Base-by-base conservation (phyloP, 192 early-diverging fungal species). In the Chytriomyces sp. region DNA sequence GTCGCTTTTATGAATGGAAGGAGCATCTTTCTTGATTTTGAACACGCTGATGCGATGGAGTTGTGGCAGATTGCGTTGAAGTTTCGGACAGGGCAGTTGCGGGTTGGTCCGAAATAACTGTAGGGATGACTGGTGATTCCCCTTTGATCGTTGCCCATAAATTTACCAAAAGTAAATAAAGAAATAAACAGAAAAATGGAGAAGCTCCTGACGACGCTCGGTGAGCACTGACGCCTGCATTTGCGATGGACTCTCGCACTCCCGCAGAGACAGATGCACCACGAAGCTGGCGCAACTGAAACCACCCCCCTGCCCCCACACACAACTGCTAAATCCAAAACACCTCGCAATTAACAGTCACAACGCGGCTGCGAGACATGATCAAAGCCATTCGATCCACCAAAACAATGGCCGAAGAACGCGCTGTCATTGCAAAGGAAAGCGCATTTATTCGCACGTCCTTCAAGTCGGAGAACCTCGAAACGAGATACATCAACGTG, bases 331-430 rank as follows among this genome's bases (percentile, higher is more conserved):
- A 35, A 35, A 20, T 57, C 2, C 13, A 57, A 57, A 57, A 13
- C 53, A 57, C 53, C 53, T 57, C 53, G 13, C 53, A 20, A 57
- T 57, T 2, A 35, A 8, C 63, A 64, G 73, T 79, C 74, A 76
- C 50, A 20, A 79, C 80, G 65, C 84, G 84, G 61, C 79, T 89
- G 16, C 90, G 90, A 86, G 97, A 98, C 85, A 92, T 99, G 80
- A 99, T 99, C 89, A 97, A 98, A 83, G 91, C 91, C 18, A 96
- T 99, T 66, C 92, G 98, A 62, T 91, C 94, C 70, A 97, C 96
- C 83, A 99, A 98, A 79, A 99, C 98, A 20, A 95, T 96, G 49
- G 95, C 98, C 35, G 98, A 98, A 81, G 98, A 99, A 84, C 91
- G 98, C 70, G 93, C 94, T 18, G 98, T 99, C 49, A 97, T 99